Percentiles rank a stretch among this genome's conserved stretches.
Evolutionary conservation across 495 filamentous ascomycete species (phyloP).

Genomic region (Annulohypoxylon moriforme): DNA sequence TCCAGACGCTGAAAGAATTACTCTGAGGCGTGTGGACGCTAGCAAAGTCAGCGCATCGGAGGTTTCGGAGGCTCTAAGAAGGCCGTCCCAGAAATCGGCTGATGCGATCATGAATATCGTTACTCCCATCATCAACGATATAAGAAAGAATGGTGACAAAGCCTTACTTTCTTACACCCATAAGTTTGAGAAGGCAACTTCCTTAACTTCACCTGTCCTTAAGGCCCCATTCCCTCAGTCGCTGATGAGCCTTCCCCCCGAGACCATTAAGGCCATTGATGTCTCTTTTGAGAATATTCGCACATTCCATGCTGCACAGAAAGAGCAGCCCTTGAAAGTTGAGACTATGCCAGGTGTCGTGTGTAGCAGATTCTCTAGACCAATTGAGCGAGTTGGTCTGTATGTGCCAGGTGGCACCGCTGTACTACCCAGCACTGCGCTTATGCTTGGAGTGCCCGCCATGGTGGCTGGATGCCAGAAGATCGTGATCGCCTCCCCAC

Average conservation of each 20-base stretch:
- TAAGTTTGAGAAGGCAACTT: conserved; percentile 96
- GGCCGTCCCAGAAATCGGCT: conserved; percentile 91
- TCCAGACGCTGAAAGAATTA: conserved; percentile 71
- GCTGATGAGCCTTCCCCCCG: conserved; percentile 84
- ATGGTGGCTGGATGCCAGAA: conserved; percentile 98
- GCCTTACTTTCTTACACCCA: conserved; percentile 91
- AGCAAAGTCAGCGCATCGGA: conserved; percentile 67
- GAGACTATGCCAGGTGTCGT: conserved; percentile 98
- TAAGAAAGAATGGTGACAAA: conserved; percentile 82
- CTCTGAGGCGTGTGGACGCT: conserved; percentile 82
- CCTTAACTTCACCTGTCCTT: conserved; percentile 86
- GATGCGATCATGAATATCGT: conserved; percentile 91
- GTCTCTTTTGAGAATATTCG: conserved; percentile 92
- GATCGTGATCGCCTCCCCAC: conserved; percentile 93
- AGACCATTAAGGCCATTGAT: conserved; percentile 92
- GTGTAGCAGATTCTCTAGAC: conserved; percentile 91
- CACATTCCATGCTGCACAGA: conserved; percentile 92
- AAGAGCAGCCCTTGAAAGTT: conserved; percentile 80
- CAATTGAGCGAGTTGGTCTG: conserved; percentile 93
- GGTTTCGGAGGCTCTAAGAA: conserved; percentile 77
- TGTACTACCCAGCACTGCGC: conserved; percentile 92
- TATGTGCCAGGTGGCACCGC: conserved; percentile 97
- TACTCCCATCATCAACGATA: conserved; percentile 87
- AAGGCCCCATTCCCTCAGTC: conserved; percentile 84
- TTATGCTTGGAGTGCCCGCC: conserved; percentile 97